Base-by-base conservation (phyloP, 1,284 basidiomycete genomes). In the Pholiota adiposa region DNA sequence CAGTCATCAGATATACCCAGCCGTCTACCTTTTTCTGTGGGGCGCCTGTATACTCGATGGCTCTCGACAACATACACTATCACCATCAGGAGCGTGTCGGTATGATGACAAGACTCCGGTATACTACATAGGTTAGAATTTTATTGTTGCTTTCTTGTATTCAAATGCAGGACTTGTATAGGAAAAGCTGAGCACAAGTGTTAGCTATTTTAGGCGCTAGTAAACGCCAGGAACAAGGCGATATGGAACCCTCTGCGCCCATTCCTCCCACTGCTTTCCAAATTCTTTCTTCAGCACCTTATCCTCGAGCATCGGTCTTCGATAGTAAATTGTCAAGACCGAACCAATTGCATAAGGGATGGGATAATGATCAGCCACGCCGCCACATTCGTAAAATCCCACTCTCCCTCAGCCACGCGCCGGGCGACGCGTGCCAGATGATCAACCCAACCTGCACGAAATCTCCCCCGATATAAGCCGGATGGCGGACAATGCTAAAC, bases 221-320 rank as follows among this genome's bases (percentile, higher is more conserved):
- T 51, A 50, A n/a, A 57, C 33, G 12, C 55, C 55, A 14, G 55
- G 55, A n/a, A 57, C 25, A 11, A 57, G 21, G 12, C 55, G 56
- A 49, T 73, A 75, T 3, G 73, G 75, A 16, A 79, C 78, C 51
- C 64, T 62, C 48, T 63, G 57, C 38, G 70, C 70, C 75, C 75
- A 78, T n/a, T 68, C 61, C 3, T 70, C 68, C 78, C 77, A 79
- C 49, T 75, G 68, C 51, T 69, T 62, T 16, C 74, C 72, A 65
- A 79, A 79, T 29, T 64, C 64, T 44, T 72, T 62, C 57, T 64
- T 65, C 54, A 79, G 61, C 9, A 68, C 66, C 36, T 67, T 67
- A 49, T 79, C 77, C 63, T 79, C 78, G 58, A 66, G 75, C 2
- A 60, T 23, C 63, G 67, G 76, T 74, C 18, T 75, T 67, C 40